Conservation (phyloP, 2,329 filamentous ascomycete species). For the Phialophora tarda region DNA sequence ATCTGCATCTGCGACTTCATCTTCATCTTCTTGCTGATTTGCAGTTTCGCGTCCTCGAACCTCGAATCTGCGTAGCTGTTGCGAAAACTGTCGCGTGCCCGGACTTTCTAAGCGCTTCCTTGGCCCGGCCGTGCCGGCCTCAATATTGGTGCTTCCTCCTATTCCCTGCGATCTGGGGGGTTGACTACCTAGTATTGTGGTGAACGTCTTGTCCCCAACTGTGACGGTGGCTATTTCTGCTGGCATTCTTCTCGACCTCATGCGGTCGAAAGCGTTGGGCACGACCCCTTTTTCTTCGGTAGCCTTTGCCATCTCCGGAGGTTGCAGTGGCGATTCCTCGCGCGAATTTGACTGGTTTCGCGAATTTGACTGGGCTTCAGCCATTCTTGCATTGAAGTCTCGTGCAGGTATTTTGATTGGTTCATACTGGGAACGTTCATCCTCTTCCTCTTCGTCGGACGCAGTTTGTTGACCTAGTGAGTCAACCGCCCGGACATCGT, state of each 20-base stretch:
- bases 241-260: conserved; percentile 66
- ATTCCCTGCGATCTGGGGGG: conserved; percentile 44
- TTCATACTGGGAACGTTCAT: conserved; percentile 33
- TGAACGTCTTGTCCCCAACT: conserved; percentile 70
- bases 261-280: conserved; percentile 67
- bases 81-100: conserved; percentile 29
- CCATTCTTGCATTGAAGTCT: conserved; percentile 43
- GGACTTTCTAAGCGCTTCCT: conserved; percentile 12
- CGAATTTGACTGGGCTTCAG: conserved; percentile 36
- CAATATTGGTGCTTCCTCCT: background rate
- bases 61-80: conserved; percentile 33
- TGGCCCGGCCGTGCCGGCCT: background rate
- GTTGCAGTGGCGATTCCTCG: conserved; percentile 1
- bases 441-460: conserved; percentile 30
- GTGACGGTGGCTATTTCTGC: conserved; percentile 75
- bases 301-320: conserved; percentile 39
- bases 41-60: conserved; percentile 27
- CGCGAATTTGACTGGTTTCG: background rate
- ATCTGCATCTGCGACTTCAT: conserved; percentile 4
- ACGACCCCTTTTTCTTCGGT: conserved; percentile 49
- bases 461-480: conserved; percentile 8
- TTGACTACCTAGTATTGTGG: conserved; percentile 67
- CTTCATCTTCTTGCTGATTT: conserved; percentile 42
- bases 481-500: conserved; percentile 19
- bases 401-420: conserved; percentile 37